phyloP scores from a whole-genome alignment of 1,284 basidiomycete species.

The Trichosporon ovoides region DNA sequence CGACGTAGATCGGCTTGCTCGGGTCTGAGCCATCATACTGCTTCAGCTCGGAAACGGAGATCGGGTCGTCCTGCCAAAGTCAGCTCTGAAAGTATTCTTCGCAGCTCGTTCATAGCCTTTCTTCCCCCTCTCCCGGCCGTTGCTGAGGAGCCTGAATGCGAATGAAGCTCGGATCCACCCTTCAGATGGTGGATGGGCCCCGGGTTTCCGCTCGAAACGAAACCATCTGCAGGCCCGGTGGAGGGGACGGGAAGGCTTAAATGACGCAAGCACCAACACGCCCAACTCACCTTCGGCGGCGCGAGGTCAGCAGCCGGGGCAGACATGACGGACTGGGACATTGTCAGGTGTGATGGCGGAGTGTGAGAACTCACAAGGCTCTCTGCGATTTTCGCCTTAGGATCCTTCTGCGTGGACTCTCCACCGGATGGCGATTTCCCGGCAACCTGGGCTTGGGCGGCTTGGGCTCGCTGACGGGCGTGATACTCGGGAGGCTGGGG shows the following conservation, averaged over 20 bases:
- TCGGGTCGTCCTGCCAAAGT: constrained; percentile 41
- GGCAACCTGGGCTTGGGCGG: background rate
- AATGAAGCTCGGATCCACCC: too few species aligned
- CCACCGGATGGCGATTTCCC: background rate
- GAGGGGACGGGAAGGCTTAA: too few species aligned
- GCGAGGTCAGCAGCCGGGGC: constrained; percentile 40
- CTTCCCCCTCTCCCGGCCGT: too few species aligned
- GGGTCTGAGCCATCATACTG: constrained; percentile 43
- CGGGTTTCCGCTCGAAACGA: too few species aligned
- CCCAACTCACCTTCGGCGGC: constrained; percentile 42
- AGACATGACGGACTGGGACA: constrained; percentile 38
- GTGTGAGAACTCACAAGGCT: background rate
- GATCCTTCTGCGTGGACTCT: background rate
- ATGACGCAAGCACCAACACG: too few species aligned
- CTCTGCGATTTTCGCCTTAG: constrained; percentile 1
- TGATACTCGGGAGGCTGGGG: constrained; percentile 12
- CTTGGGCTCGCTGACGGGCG: background rate
- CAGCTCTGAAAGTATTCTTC: too few species aligned
- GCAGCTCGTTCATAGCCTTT: too few species aligned
- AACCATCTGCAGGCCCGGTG: background rate
- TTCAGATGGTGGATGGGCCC: too few species aligned
- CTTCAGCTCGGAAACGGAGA: constrained; percentile 37
- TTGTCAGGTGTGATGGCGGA: constrained; percentile 4
- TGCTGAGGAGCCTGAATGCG: too few species aligned
- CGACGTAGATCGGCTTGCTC: constrained; percentile 47